phyloP scores from a whole-genome alignment of 306 rosid genomes.

The Glycine tomentella region DNA sequence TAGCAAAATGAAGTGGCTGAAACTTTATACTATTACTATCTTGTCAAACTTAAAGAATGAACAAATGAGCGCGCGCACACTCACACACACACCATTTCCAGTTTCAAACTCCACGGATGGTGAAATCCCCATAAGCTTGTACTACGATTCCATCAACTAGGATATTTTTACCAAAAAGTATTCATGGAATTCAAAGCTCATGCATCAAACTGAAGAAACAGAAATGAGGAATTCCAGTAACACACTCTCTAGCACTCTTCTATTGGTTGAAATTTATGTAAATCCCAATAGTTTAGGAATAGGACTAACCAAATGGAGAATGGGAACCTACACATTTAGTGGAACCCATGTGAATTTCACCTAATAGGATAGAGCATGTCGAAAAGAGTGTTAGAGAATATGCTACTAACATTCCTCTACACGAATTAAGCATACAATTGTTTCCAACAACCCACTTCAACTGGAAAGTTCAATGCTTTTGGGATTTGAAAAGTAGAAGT shows the following conservation, averaged over 20 bases:
- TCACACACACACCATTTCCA: conserved; percentile 16
- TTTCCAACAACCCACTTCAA: neutral
- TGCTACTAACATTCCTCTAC: neutral
- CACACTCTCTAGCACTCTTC: neutral
- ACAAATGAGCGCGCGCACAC: neutral
- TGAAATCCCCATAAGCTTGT: conserved; percentile 12
- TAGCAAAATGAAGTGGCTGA: conserved; percentile 28
- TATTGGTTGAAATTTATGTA: neutral
- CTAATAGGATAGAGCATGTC: neutral
- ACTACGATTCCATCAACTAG: conserved; percentile 26
- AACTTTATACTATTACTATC: conserved; percentile 16
- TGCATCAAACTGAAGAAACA: conserved; percentile 12
- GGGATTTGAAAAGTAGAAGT: conserved; percentile 34
- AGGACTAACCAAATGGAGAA: neutral
- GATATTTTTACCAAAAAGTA: conserved; percentile 5
- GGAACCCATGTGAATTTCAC: neutral
- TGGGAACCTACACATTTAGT: neutral
- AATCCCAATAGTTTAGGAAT: neutral
- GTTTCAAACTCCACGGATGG: conserved; percentile 22
- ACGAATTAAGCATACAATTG: neutral
- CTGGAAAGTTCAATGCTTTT: conserved; percentile 15
- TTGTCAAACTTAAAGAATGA: conserved; percentile 16
- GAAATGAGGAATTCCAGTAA: neutral
- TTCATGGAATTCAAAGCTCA: conserved; percentile 30
- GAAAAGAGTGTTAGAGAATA: neutral